Base-by-base conservation (phyloP, 768 basidiomycete genomes). In the Auricularia cornea region DNA sequence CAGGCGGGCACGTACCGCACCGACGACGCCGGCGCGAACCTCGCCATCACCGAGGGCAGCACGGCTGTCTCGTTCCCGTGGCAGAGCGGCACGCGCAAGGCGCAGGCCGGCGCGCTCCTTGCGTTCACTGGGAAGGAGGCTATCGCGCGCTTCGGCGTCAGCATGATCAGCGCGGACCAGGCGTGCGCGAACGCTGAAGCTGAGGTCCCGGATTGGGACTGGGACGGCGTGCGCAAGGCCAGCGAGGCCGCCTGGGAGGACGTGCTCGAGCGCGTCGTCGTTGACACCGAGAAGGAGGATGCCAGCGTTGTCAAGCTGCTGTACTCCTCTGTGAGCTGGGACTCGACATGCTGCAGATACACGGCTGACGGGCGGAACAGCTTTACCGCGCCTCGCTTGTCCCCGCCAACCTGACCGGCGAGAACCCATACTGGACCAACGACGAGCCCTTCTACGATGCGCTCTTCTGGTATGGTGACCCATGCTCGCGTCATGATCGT, bases 381-480 rank as follows among this genome's bases (percentile, higher is more conserved):
- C 73, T 83, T 20, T 83, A 83, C 65, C 79, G 81, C 35, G 73
- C 77, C 1, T 77, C 78, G 14, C 71, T 83, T n/a, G 81, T 82
- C 10, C 81, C 81, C 2, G 80, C 81, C 0, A 83, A 83, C 64
- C 64, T 80, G 62, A 81, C 81, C 0, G 72, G 67, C 35, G 81
- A 83, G 65, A 83, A 83, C 62, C 81, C 81, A 1, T 81, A 81
- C 65, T 83, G 80, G 81, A 72, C 70, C 0, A 78, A 77, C 5
- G 62, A 72, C 2, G 78, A 74, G 69, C 79, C 81, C 2, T 83
- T 81, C 69, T 83, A 77, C 61, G 81, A 83, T 59, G 78, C 81
- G 2, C 68, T 82, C 33, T 83, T 83, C 70, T 82, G 81, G 81
- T 80, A 59, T 64, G 29, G 38, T n/a, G n/a, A n/a, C n/a, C n/a